Percentiles rank a stretch among this genome's conserved stretches.
phyloP scores from a whole-genome alignment of 176 grass and related monocot genomes.

The Urochloa ruziziensis region DNA sequence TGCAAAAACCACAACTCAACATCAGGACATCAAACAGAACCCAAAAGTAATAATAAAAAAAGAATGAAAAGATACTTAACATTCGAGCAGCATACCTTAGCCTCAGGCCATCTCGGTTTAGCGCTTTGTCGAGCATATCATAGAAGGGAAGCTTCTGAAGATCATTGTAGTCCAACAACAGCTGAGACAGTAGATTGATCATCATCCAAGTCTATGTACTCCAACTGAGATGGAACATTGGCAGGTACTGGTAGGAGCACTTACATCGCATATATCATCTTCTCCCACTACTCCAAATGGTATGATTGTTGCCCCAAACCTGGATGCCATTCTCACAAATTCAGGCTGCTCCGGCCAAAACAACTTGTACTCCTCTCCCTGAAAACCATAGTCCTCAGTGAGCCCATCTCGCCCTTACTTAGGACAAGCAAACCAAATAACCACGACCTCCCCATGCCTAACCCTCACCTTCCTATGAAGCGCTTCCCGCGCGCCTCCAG shows the following conservation, averaged over 20 bases:
- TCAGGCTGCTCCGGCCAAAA: conserved; percentile 90
- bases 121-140: conserved; percentile 53
- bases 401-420: not conserved
- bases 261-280: conserved; percentile 86
- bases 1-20: not conserved
- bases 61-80: no score
- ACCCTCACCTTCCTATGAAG: conserved; percentile 83
- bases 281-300: conserved; percentile 91
- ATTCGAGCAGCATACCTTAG: conserved; percentile 45
- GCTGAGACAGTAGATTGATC: conserved; percentile 31
- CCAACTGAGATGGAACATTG: not conserved
- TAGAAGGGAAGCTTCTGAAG: conserved; percentile 85
- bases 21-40: not conserved
- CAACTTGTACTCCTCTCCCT: conserved; percentile 89
- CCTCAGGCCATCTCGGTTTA: conserved; percentile 56
- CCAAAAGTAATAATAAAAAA: not conserved
- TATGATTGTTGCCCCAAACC: conserved; percentile 88
- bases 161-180: conserved; percentile 88
- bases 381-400: conserved; percentile 20
- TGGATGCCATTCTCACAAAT: conserved; percentile 91
- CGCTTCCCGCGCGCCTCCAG: conserved; percentile 82
- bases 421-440: not conserved
- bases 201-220: not conserved
- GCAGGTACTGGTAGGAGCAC: not conserved
- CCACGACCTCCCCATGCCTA: not conserved